These are phyloP conservation scores for Entonaema liquescens DNA, from an alignment of 495 filamentous ascomycete species.

Conservation along the genomic window DNA sequence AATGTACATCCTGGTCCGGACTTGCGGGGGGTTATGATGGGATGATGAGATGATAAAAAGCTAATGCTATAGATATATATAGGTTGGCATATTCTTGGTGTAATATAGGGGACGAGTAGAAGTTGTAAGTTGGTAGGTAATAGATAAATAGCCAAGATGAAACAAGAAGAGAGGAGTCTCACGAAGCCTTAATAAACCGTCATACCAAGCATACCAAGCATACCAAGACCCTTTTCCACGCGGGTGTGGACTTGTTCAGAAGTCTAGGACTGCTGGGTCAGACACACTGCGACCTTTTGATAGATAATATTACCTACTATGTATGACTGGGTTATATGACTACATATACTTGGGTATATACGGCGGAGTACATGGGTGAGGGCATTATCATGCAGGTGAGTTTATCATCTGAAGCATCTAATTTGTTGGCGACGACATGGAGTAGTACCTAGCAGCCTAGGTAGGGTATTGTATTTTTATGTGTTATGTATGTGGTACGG, in stretches of 20 bases:
- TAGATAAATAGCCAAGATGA: slow-evolving; percentile 31
- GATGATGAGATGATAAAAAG: neutral
- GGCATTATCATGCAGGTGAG: slow-evolving; percentile 40
- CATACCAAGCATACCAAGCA: no score
- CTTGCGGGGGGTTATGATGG: neutral
- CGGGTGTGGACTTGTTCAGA: slow-evolving; percentile 8
- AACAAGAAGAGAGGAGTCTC: slow-evolving; percentile 29
- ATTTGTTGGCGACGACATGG: slow-evolving; percentile 32
- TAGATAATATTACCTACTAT: neutral
- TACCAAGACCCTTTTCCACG: no score
- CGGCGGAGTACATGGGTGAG: slow-evolving; percentile 32
- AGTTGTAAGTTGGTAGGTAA: neutral
- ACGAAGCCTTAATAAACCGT: slow-evolving; percentile 34
- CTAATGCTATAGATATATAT: slow-evolving; percentile 24
- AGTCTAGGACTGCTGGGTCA: neutral
- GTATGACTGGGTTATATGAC: neutral
- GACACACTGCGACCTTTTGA: neutral
- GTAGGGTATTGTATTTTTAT: slow-evolving; percentile 5
- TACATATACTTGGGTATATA: slow-evolving; percentile 2
- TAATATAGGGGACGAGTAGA: slow-evolving; percentile 61
- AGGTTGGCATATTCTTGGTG: neutral
- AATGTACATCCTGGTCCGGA: slow-evolving; percentile 16
- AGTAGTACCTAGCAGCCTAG: neutral
- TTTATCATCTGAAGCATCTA: slow-evolving; percentile 23
- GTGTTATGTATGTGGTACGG: slow-evolving; percentile 25